Percentiles rank a stretch among this genome's conserved stretches.
These are phyloP conservation scores for Strobilomyces confusus DNA, from an alignment of 768 basidiomycete species.

Conservation along the genomic window DNA sequence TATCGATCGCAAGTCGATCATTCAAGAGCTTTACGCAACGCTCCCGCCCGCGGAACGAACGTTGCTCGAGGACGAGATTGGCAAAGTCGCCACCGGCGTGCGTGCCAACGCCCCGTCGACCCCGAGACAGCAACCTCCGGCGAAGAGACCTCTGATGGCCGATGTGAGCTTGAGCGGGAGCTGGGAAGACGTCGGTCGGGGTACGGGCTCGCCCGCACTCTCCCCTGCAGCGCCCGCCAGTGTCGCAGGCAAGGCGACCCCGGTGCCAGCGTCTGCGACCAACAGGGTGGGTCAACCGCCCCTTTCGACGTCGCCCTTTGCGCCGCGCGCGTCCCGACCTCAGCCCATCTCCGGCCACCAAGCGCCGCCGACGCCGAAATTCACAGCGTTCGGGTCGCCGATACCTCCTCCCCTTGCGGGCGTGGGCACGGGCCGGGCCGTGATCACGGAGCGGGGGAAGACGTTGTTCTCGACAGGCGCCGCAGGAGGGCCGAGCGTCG, in stretches of 20 bases:
- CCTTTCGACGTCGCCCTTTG: conserved; percentile 5
- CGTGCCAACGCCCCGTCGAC: conserved; percentile 7
- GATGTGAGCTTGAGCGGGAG: conserved; percentile 50
- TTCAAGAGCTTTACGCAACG: conserved; percentile 62
- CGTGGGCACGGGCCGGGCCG: not conserved
- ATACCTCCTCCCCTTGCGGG: conserved; percentile 10
- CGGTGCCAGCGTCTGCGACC: not conserved
- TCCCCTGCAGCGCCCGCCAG: conserved; percentile 11
- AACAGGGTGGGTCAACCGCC: not conserved
- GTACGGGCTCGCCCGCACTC: conserved; percentile 6
- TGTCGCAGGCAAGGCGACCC: conserved; percentile 5
- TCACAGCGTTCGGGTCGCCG: conserved; percentile 27
- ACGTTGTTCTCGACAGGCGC: conserved; percentile 11
- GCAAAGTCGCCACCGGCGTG: conserved; percentile 29
- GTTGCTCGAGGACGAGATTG: conserved; percentile 58
- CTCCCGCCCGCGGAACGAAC: conserved; percentile 62
- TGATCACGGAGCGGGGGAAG: conserved; percentile 17
- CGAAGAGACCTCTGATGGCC: conserved; percentile 20
- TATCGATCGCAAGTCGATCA: conserved; percentile 58
- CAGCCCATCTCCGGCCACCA: conserved; percentile 1
- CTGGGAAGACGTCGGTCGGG: conserved; percentile 55
- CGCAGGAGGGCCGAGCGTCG: not conserved
- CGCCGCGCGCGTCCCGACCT: not conserved
- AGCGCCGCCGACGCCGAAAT: conserved; percentile 16
- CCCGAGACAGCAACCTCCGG: conserved; percentile 7